Conservation (phyloP, 352 stramenopile species). For the Blastocystis sp. region DNA sequence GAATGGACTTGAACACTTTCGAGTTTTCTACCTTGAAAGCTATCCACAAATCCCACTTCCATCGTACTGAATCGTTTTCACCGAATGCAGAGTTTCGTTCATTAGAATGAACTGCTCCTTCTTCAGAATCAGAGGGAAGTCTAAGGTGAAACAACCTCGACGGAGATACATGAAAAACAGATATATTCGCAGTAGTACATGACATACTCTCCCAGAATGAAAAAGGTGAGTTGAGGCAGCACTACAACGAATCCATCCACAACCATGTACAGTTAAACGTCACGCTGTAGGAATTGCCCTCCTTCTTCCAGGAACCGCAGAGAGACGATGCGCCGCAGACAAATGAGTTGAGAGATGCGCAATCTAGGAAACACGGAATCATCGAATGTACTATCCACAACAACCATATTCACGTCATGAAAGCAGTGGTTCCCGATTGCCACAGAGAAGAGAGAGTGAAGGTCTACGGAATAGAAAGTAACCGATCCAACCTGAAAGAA, state of each 20-base stretch:
- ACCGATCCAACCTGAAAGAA: no score
- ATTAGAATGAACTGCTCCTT: neutral
- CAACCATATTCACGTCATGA: neutral
- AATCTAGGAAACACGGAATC: neutral
- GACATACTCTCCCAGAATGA: neutral
- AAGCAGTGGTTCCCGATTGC: neutral
- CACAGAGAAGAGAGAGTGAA: neutral
- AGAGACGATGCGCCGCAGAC: neutral
- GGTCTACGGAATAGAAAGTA: no score
- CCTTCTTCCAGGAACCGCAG: neutral
- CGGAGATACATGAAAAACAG: neutral
- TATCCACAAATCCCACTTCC: neutral
- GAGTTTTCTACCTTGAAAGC: neutral
- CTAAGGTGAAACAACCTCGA: neutral
- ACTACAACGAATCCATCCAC: neutral
- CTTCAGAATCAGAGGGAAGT: neutral
- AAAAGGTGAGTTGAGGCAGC: neutral
- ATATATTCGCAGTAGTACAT: slow-evolving; percentile 9
- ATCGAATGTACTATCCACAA: neutral
- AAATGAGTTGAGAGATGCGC: neutral
- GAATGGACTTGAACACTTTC: neutral
- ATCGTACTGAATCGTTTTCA: neutral
- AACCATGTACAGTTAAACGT: neutral
- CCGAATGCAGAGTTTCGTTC: neutral
- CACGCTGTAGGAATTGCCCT: neutral